Conservation (phyloP, 257 asterid species). For the Fraxinus excelsior region DNA sequence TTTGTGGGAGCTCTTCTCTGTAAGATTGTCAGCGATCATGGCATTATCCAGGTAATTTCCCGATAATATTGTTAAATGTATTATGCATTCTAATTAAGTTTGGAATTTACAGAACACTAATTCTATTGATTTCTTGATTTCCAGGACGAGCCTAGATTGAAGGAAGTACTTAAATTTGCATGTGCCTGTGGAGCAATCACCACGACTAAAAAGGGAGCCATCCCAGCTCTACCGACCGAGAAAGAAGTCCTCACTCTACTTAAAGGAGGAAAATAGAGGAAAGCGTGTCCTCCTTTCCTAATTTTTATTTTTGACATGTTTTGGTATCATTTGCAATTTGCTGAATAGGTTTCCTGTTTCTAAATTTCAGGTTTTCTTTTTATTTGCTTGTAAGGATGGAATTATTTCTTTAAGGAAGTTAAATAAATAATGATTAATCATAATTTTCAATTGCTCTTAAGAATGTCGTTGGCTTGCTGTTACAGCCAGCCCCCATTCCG, state of each 20-base stretch:
- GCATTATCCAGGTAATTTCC: constrained; percentile 39
- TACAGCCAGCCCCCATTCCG: no score
- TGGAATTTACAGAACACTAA: neutral
- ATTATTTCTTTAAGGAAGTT: constrained; percentile 20
- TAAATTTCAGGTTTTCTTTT: constrained; percentile 37
- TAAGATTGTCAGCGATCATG: constrained; percentile 43
- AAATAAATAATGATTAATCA: constrained; percentile 12
- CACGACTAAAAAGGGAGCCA: constrained; percentile 93
- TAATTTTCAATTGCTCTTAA: neutral
- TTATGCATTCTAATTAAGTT: neutral
- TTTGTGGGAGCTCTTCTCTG: constrained; percentile 52
- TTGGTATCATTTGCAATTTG: constrained; percentile 9
- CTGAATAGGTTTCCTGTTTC: neutral
- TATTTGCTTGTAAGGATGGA: constrained; percentile 20
- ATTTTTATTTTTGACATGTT: neutral
- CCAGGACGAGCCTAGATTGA: constrained; percentile 76
- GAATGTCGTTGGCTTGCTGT: no score
- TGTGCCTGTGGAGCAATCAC: constrained; percentile 97
- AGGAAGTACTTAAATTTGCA: constrained; percentile 71
- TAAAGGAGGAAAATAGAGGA: constrained; percentile 27
- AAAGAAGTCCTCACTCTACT: constrained; percentile 52
- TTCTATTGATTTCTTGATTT: neutral
- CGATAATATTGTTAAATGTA: neutral
- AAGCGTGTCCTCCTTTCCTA: neutral
- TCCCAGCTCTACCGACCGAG: constrained; percentile 82